Base-by-base conservation (phyloP, 192 early-diverging fungal genomes). In the Podochytrium sp. region DNA sequence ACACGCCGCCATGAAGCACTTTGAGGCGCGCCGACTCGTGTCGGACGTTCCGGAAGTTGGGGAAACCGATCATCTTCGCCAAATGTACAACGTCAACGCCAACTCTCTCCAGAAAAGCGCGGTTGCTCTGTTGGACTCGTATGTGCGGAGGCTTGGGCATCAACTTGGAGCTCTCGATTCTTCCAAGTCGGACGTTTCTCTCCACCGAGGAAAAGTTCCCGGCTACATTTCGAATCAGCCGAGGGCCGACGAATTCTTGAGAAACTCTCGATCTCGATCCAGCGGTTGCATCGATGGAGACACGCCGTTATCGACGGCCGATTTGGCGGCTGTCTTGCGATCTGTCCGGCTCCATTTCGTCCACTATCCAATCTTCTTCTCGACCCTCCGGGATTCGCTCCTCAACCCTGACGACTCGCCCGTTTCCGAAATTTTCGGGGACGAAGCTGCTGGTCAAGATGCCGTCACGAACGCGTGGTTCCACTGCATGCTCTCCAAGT, bases 301-400 rank as follows among this genome's bases (percentile, higher is more conserved):
- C 47, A 63, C 49, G 27, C 27, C 30, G 41, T 37, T 80, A 4
- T 67, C 68, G 4, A 47, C 74, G 0, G 61, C 79, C 18, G 80
- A 86, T 41, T 69, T 86, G 41, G 79, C 82, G 0, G 68, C 65
- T 14, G 67, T 84, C 2, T 41, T 87, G 7, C 79, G 79, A 5
- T 82, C 81, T 3, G 72, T 87, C 20, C 74, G 76, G 23, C 64
- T 85, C 4, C 80, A 85, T 62, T 79, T 76, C 49, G 78, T 80
- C 1, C 70, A 72, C 10, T 87, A 79, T 43, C 83, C 82, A 14
- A 64, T 87, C n/a, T 70, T 87, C 37, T 85, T 87, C 57, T 75
- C 83, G 27, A 82, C 80, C 25, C 52, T 79, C 7, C n/a, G 80
- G 30, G 43, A 75, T 2, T 60, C 77, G 37, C 39, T 78, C 16